Percentiles rank a stretch among this genome's conserved stretches.
These are phyloP conservation scores for Bretziella fagacearum DNA, from an alignment of 2,329 filamentous ascomycete genomes.

Conservation along the genomic window DNA sequence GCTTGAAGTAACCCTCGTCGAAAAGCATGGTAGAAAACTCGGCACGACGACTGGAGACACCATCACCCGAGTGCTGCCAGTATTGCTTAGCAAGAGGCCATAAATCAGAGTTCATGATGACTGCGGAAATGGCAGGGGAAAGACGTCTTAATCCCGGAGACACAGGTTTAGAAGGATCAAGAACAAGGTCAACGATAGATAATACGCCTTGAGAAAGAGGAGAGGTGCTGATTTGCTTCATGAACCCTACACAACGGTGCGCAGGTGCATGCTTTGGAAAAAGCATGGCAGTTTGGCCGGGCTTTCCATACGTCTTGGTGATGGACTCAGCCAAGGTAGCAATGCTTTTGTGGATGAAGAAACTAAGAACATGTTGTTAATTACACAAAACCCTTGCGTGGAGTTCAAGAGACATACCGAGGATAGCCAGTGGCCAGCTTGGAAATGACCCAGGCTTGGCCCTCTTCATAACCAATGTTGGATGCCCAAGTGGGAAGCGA, in stretches of 20 bases:
- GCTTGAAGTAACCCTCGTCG: slow-evolving; percentile 42
- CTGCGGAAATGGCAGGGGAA: slow-evolving; percentile 45
- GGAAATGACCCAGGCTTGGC: slow-evolving; percentile 66
- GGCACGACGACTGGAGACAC: slow-evolving; percentile 74
- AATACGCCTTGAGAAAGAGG: slow-evolving; percentile 30
- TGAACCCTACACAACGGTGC: slow-evolving; percentile 57
- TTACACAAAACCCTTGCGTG: slow-evolving; percentile 7
- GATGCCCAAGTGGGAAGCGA: slow-evolving; percentile 85
- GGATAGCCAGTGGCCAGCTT: slow-evolving; percentile 87
- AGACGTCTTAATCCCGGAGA: slow-evolving; percentile 37
- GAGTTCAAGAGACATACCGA: slow-evolving; percentile 31
- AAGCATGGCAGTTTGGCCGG: slow-evolving; percentile 56
- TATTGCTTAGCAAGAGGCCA: slow-evolving; percentile 74
- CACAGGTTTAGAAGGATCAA: slow-evolving; percentile 37
- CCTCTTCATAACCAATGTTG: slow-evolving; percentile 89
- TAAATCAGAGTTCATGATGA: slow-evolving; percentile 51
- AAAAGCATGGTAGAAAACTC: slow-evolving; percentile 74
- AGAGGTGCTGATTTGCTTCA: slow-evolving; percentile 31
- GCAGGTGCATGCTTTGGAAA: slow-evolving; percentile 60
- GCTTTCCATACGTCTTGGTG: slow-evolving; percentile 41
- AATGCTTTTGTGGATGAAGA: slow-evolving; percentile 81
- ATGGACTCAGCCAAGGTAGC: slow-evolving; percentile 55
- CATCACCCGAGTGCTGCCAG: slow-evolving; percentile 93
- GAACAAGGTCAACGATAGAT: slow-evolving; percentile 41
- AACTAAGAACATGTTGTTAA: slow-evolving; percentile 35